Base-by-base conservation (phyloP, 768 basidiomycete genomes). In the Boletus pseudo-olivaceus region DNA sequence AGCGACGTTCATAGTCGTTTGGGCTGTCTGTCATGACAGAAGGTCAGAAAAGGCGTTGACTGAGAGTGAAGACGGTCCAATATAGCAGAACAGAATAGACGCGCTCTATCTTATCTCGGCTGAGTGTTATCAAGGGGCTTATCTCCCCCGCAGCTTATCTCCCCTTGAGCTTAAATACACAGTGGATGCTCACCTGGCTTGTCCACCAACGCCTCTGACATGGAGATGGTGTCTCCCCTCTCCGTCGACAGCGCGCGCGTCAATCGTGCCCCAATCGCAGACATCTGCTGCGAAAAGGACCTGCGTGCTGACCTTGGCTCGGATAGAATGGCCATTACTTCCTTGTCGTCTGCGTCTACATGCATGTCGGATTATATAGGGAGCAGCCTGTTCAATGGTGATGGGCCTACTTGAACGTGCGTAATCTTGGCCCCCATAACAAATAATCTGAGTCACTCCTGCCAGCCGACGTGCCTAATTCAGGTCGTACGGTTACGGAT, bases 1-100 rank as follows among this genome's bases (percentile, higher is more conserved):
- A 85, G 48, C 80, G 82, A 48, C 53, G 27, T 9, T 76, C 76
- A 38, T 34, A 8, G 33, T 48, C 51, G 37, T 12, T 37, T 8
- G 51, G 53, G n/a, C 57, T 45, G 51, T 67, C 69, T 67, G 63
- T 9, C 69, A 71, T 69, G 40, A 20, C 20, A 33, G 8, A 3
- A 20, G 2, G 59, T 62, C 38, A 63, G 62, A 23, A 19, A 19
- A 3, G 15, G 7, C 8, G 7, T 8, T 12, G n/a, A 2, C 1
- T 12, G 27, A 11, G 5, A 7, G 9, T 9, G 11, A 19, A 3
- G 27, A 19, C 10, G 12, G 8, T 44, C 34, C 34, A 17, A 34
- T 35, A 52, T 45, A 8, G 17, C 6, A 15, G 30, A 27, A 14
- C 12, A 23, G 7, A 26, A 48, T 47, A 52, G 46, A 26, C 48